Conservation (phyloP, 768 basidiomycete genomes). For the Phaeotremella skinneri region DNA sequence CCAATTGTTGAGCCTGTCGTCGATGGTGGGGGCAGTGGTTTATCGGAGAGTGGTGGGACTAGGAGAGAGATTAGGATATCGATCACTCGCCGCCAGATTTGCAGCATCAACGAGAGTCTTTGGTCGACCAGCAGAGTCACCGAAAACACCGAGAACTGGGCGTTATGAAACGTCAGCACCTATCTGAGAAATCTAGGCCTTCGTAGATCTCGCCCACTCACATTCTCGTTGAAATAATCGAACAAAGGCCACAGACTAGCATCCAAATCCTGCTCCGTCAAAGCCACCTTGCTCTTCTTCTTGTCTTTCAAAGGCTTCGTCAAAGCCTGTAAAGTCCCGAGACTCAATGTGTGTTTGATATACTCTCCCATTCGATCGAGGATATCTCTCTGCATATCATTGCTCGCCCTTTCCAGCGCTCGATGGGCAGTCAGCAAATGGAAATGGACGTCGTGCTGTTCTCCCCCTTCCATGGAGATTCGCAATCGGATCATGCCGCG, state of each 20-base stretch:
- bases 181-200: not conserved
- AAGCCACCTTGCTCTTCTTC: conserved; percentile 34
- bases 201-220: conserved; percentile 20
- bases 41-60: conserved; percentile 48
- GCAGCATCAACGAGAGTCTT: conserved; percentile 35
- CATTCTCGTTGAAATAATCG: conserved; percentile 50
- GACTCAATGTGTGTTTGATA: conserved; percentile 28
- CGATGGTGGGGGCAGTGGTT: conserved; percentile 8
- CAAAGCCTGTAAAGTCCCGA: conserved; percentile 22
- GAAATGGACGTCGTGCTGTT: conserved; percentile 42
- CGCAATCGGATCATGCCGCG: conserved; percentile 41
- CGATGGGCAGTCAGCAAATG: conserved; percentile 39
- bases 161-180: conserved; percentile 5
- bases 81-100: conserved; percentile 44
- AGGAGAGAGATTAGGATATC: conserved; percentile 46
- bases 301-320: conserved; percentile 43
- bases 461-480: conserved; percentile 44
- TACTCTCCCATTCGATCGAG: conserved; percentile 48
- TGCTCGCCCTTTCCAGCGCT: conserved; percentile 37
- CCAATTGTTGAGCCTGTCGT: conserved; percentile 7
- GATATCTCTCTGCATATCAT: conserved; percentile 45
- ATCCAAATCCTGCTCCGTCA: conserved; percentile 42
- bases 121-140: conserved; percentile 36
- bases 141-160: conserved; percentile 48
- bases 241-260: conserved; percentile 41